Evolutionary conservation across 257 asterid species (phyloP).

Genomic region (Capsicum chinense): DNA sequence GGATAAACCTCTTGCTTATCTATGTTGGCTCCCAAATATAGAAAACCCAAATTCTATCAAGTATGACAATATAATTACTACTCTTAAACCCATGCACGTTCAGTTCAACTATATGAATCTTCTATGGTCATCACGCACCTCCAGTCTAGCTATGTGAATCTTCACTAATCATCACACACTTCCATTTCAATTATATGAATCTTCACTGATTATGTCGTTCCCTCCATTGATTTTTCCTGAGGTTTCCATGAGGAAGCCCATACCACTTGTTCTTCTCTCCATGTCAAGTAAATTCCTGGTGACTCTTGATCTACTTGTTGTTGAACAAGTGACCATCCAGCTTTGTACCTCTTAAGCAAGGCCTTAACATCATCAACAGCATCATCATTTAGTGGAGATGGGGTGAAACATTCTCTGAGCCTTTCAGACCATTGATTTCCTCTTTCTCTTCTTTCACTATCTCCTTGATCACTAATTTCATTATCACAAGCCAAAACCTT

Average conservation of each 20-base stretch:
- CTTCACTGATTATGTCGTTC: neutral
- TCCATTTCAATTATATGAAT: neutral
- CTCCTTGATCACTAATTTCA: conserved; percentile 36
- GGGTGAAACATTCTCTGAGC: conserved; percentile 53
- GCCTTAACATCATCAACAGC: conserved; percentile 78
- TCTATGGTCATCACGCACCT: neutral
- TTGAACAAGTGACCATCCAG: conserved; percentile 69
- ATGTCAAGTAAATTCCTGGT: conserved; percentile 64
- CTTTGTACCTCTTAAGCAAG: conserved; percentile 67
- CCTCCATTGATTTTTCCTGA: conserved; percentile 27
- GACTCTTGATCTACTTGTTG: conserved; percentile 39
- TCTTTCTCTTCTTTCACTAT: conserved; percentile 66
- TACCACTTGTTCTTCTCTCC: conserved; percentile 84
- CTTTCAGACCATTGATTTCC: conserved; percentile 75
- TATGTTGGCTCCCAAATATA: conserved; percentile 36
- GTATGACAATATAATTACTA: neutral
- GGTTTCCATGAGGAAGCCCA: conserved; percentile 97
- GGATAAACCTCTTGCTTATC: conserved; percentile 19
- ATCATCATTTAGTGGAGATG: conserved; percentile 62
- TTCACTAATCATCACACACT: neutral
- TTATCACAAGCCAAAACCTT: conserved; percentile 79
- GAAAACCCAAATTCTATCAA: conserved; percentile 19
- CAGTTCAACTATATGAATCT: neutral
- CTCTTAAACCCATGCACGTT: neutral
- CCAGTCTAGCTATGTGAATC: neutral